phyloP scores from a whole-genome alignment of 139 green algal species.

The Choricystis sp. region DNA sequence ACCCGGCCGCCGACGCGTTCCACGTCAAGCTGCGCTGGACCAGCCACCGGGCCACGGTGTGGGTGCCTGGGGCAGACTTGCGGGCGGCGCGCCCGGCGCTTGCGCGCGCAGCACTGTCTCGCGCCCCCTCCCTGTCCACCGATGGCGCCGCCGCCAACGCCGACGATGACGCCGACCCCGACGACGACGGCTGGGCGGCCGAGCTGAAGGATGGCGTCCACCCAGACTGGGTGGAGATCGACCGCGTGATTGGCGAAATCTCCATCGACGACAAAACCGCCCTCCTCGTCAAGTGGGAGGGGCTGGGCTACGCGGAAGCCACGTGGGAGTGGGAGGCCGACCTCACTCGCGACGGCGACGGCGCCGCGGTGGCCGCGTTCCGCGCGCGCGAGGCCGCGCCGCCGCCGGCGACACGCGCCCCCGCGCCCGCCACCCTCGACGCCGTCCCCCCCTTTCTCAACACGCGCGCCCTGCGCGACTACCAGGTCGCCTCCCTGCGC shows the following conservation, averaged over 20 bases:
- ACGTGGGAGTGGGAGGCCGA: conserved; percentile 55
- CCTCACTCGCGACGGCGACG: too few relatives aligned
- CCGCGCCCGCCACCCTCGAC: not conserved
- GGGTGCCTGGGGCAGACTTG: not conserved
- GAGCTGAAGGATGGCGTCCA: conserved; percentile 23
- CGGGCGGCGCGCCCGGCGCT: conserved; percentile 4
- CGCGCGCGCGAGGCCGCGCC: not conserved
- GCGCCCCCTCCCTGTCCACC: not conserved
- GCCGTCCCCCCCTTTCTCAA: conserved; percentile 50
- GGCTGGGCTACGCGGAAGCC: conserved; percentile 47
- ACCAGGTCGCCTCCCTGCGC: conserved; percentile 49
- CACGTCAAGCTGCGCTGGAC: not conserved
- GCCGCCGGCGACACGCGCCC: not conserved
- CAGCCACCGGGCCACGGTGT: conserved; percentile 1
- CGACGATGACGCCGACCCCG: conserved; percentile 12
- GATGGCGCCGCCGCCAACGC: not conserved
- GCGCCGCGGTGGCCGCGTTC: conserved; percentile 5
- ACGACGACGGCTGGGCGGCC: conserved; percentile 11
- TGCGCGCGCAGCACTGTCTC: conserved; percentile 14
- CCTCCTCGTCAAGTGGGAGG: conserved; percentile 63
- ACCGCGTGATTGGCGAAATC: conserved; percentile 20
- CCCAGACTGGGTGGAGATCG: conserved; percentile 21
- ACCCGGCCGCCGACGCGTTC: not conserved
- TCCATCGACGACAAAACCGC: not conserved
- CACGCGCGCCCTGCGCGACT: conserved; percentile 53